Conservation (phyloP, 2,329 filamentous ascomycete species). For the Xylogone sp. region DNA sequence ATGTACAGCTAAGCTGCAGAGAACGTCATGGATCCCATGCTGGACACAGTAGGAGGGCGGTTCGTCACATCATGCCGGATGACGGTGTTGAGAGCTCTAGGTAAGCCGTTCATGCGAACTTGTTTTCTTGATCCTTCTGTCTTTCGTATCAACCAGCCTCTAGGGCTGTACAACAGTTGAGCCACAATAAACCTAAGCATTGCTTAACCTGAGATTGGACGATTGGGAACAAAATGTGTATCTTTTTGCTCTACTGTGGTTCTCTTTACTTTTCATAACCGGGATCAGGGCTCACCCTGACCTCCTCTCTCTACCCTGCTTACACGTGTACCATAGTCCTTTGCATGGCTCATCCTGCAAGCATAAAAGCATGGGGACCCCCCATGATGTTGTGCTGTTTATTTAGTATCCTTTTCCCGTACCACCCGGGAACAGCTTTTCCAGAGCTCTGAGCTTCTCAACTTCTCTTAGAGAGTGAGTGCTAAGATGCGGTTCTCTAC, state of each 20-base stretch:
- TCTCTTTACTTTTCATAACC: background rate
- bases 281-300: background rate
- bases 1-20: background rate
- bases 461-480: constrained; percentile 2
- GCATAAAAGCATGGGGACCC: background rate
- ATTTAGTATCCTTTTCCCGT: background rate
- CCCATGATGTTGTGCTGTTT: background rate
- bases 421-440: background rate
- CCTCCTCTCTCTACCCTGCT: background rate
- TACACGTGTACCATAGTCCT: background rate
- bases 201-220: background rate
- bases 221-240: background rate
- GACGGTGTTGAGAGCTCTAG: background rate
- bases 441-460: background rate
- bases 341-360: background rate
- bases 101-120: background rate
- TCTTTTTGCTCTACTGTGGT: background rate
- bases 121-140: background rate
- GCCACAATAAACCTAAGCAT: background rate
- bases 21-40: background rate
- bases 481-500: constrained; percentile 17
- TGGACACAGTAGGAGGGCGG: background rate
- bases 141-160: background rate
- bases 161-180: background rate
- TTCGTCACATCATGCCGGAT: background rate